A percentile compares a stretch with the other conserved stretches of the same genome.
Conservation (phyloP, 169 alveolate genomes). For the Toxoplasma gondii region DNA sequence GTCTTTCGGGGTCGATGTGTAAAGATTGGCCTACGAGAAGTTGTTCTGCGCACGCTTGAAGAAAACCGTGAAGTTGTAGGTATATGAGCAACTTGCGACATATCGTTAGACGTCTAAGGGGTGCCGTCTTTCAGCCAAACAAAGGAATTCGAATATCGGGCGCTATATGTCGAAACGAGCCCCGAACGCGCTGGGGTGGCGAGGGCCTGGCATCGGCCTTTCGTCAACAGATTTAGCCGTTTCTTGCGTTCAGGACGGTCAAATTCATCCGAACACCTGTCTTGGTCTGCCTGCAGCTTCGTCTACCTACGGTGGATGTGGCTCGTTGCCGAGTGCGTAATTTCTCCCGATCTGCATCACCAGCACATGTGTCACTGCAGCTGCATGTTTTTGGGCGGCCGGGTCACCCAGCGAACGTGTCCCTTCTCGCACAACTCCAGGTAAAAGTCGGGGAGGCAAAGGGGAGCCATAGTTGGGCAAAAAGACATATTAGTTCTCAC, state of each 20-base stretch:
- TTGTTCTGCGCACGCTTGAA: background rate
- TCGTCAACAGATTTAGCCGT: background rate
- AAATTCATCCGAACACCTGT: background rate
- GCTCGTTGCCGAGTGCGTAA: constrained; percentile 2
- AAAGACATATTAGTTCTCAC: too few relatives aligned
- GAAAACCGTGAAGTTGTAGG: background rate
- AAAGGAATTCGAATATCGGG: too few relatives aligned
- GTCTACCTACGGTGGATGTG: constrained; percentile 8
- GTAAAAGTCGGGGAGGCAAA: background rate
- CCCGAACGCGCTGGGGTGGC: too few relatives aligned
- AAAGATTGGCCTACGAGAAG: background rate
- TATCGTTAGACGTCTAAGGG: too few relatives aligned
- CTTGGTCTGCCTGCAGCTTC: background rate
- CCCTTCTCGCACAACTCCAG: background rate
- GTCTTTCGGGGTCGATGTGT: constrained; percentile 29
- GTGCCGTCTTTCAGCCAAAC: too few relatives aligned
- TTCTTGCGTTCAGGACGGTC: background rate
- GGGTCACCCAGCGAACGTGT: background rate
- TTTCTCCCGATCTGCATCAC: background rate
- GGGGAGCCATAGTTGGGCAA: too few relatives aligned
- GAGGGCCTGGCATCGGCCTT: background rate
- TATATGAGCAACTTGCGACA: background rate
- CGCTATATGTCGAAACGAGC: too few relatives aligned
- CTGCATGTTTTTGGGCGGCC: background rate
- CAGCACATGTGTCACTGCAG: background rate